A percentile compares a stretch with the other conserved stretches of the same genome.
Evolutionary conservation across 208 protist species (phyloP).

Genomic region (Crithidia sp.): DNA sequence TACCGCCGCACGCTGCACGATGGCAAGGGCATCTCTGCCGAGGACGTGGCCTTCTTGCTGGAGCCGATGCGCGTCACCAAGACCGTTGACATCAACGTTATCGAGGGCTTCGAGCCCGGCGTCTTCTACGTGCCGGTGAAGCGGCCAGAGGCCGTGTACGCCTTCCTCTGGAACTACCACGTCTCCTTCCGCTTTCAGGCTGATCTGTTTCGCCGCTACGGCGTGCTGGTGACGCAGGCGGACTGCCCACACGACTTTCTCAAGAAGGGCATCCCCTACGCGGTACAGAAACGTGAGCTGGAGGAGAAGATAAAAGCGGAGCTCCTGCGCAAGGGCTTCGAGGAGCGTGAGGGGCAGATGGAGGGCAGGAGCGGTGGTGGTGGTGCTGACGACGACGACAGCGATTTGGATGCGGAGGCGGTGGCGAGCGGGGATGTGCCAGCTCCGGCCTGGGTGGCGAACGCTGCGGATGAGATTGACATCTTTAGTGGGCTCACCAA

Average conservation of each 20-base stretch:
- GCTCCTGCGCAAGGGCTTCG: constrained; percentile 28
- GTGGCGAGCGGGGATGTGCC: constrained; percentile 15
- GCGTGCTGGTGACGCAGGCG: constrained; percentile 85
- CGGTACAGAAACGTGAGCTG: constrained; percentile 56
- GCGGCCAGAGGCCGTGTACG: constrained; percentile 75
- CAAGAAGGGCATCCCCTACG: constrained; percentile 58
- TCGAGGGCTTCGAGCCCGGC: constrained; percentile 78
- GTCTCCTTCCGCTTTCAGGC: constrained; percentile 74
- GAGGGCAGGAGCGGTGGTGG: background rate
- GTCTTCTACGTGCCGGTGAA: constrained; percentile 84
- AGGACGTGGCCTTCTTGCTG: constrained; percentile 66
- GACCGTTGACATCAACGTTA: constrained; percentile 64
- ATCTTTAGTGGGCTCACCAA: constrained; percentile 37
- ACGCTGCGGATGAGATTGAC: constrained; percentile 44
- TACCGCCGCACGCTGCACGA: constrained; percentile 58
- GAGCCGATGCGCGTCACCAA: constrained; percentile 49
- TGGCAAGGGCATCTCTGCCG: constrained; percentile 60
- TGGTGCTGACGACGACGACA: constrained; percentile 1
- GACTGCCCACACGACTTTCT: constrained; percentile 79
- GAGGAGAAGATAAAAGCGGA: constrained; percentile 41
- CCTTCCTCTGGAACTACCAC: constrained; percentile 80
- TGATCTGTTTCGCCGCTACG: constrained; percentile 70
- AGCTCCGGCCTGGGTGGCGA: constrained; percentile 25
- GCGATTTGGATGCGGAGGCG: constrained; percentile 16
- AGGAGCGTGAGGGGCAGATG: constrained; percentile 15